Base-by-base conservation (phyloP, 2,329 filamentous ascomycete species). In the Clonostachys byssicola region DNA sequence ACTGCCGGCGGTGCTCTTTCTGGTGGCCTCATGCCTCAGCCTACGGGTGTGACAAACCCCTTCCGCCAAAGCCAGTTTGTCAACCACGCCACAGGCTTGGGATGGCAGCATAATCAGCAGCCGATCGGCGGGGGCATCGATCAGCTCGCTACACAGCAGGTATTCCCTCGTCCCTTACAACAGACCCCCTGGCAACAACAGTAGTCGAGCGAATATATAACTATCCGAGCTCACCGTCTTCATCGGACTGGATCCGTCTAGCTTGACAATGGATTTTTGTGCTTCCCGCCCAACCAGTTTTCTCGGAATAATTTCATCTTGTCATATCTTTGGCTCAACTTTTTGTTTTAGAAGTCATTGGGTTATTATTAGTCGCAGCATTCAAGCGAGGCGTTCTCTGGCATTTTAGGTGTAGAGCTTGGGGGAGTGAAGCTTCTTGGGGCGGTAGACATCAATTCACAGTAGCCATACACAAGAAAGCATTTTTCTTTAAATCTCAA, bases 51-150 rank as follows among this genome's bases (percentile, higher is more conserved):
- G 59, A 96, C 92, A 3, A 99, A 99, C 59, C 94, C 94, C 1
- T 97, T 97, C 77, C 81, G 94, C 14, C 91, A 97, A 61, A 89
- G 88, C 42, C 83, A 86, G 5, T 95, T 96, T 64, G 85, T 95
- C 45, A 94, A 95, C 60, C 91, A 95, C 59, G 77, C 84, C 52
- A 95, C 91, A 0, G 92, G 92, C 1, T 78, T 89, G 65, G 89
- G 89, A 2, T 97, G 94, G 90, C 92, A 96, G 64, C 79, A 86
- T 52, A 81, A 81, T 51, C 83, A 86, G 54, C 82, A 89, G 59
- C 80, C 86, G 9, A 92, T 94, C 5, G 88, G 95, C 53, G 90
- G 91, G 5, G 86, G 84, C 8, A 62, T 94, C 46, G 89, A 96
- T 60, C 82, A 88, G 53, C 60, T 97, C 40, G 79, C 85, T 34